These are phyloP conservation scores for Ogataea sp. DNA, from an alignment of 805 yeast species.

Conservation along the genomic window DNA sequence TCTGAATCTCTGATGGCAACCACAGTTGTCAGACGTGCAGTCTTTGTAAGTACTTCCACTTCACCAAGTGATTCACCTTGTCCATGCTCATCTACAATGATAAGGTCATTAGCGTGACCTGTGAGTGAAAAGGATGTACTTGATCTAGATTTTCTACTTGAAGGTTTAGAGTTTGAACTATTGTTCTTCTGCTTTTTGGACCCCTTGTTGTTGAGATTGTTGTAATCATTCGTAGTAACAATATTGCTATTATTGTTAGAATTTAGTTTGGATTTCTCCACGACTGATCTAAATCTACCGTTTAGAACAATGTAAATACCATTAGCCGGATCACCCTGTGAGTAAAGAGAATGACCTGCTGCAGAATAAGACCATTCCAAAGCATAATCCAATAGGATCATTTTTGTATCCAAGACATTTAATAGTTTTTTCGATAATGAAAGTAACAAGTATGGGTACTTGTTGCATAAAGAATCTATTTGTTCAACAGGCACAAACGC, in stretches of 20 bases:
- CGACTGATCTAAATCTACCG: slow-evolving; percentile 73
- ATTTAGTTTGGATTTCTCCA: slow-evolving; percentile 10
- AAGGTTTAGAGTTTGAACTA: slow-evolving; percentile 4
- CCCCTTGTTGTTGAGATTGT: not conserved
- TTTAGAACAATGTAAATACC: slow-evolving; percentile 85
- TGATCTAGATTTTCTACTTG: slow-evolving; percentile 5
- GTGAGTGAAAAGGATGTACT: no score
- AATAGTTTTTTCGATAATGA: slow-evolving; percentile 71
- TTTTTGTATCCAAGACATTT: slow-evolving; percentile 54
- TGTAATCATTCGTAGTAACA: slow-evolving; percentile 2
- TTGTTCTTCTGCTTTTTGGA: no score
- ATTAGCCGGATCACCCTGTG: slow-evolving; percentile 81
- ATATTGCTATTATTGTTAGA: slow-evolving; percentile 5
- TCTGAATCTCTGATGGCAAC: slow-evolving; percentile 92
- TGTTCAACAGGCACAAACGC: slow-evolving; percentile 63
- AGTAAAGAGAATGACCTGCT: slow-evolving; percentile 76
- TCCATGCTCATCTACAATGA: slow-evolving; percentile 68
- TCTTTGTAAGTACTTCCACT: slow-evolving; percentile 83
- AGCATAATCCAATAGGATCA: slow-evolving; percentile 79
- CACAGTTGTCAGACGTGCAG: slow-evolving; percentile 57
- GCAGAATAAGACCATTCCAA: slow-evolving; percentile 89
- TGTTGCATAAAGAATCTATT: slow-evolving; percentile 62
- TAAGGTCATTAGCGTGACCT: slow-evolving; percentile 5
- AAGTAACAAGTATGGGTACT: slow-evolving; percentile 65
- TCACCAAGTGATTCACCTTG: slow-evolving; percentile 95